phyloP scores from a whole-genome alignment of 2,329 filamentous ascomycete genomes.

The Monilinia laxa region DNA sequence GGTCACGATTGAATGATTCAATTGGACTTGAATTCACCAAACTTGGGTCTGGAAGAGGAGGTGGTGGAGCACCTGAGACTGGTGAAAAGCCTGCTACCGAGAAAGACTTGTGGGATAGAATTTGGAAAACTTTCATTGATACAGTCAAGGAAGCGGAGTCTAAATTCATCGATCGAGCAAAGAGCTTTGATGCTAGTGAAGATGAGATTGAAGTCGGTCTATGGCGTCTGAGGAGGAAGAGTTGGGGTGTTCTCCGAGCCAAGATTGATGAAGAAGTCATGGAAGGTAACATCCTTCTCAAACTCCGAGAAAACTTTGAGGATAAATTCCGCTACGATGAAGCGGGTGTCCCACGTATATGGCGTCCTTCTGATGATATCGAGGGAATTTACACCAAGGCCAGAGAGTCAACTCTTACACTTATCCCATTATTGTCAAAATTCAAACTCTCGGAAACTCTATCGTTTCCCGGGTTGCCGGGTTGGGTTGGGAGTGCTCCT shows the following conservation, averaged over 20 bases:
- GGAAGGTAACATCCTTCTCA: slow-evolving; percentile 93
- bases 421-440: slow-evolving; percentile 84
- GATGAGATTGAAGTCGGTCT: slow-evolving; percentile 90
- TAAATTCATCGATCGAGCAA: slow-evolving; percentile 82
- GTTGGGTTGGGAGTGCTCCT: slow-evolving; percentile 80
- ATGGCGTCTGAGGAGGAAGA: slow-evolving; percentile 90
- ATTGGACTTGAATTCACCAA: slow-evolving; percentile 95
- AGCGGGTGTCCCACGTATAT: slow-evolving; percentile 89
- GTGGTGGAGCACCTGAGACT: slow-evolving; percentile 74
- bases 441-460: slow-evolving; percentile 78
- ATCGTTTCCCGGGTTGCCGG: slow-evolving; percentile 75
- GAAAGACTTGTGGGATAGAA: slow-evolving; percentile 90
- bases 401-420: slow-evolving; percentile 83
- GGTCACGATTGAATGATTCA: slow-evolving; percentile 80
- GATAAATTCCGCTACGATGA: slow-evolving; percentile 99
- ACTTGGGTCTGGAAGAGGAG: slow-evolving; percentile 82
- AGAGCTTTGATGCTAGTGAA: slow-evolving; percentile 87
- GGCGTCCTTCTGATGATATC: slow-evolving; percentile 95
- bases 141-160: slow-evolving; percentile 83
- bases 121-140: slow-evolving; percentile 82
- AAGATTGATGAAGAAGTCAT: slow-evolving; percentile 97
- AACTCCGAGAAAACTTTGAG: slow-evolving; percentile 96
- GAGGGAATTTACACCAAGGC: slow-evolving; percentile 92
- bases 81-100: slow-evolving; percentile 73
- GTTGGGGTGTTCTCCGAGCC: slow-evolving; percentile 84